Percentiles rank a stretch among this genome's conserved stretches.
Conservation (phyloP, 441 rosid species). For the Populus hybrid region DNA sequence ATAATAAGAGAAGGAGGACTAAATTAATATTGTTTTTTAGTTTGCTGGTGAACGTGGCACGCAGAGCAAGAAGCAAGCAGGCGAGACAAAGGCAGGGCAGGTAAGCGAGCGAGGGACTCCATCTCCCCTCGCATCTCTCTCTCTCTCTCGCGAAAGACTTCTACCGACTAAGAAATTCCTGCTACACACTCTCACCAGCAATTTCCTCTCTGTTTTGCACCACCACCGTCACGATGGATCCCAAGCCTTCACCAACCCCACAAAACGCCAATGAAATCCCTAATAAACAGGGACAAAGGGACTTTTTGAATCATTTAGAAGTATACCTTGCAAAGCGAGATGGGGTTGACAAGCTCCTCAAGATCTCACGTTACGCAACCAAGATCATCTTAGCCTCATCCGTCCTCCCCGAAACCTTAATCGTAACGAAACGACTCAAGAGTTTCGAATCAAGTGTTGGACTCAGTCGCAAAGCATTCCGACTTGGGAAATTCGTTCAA, state of each 20-base stretch:
- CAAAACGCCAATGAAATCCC: constrained; percentile 1
- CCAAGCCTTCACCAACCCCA: constrained; percentile 26
- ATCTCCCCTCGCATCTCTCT: too few species aligned
- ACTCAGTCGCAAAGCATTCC: constrained; percentile 92
- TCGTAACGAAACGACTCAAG: constrained; percentile 48
- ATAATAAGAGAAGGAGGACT: too few species aligned
- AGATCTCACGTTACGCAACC: constrained; percentile 82
- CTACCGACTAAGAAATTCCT: constrained; percentile 6
- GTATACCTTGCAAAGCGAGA: constrained; percentile 79
- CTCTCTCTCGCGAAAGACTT: neutral
- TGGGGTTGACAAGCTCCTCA: constrained; percentile 90
- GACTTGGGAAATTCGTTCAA: constrained; percentile 88
- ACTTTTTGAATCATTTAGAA: constrained; percentile 73
- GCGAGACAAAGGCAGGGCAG: neutral
- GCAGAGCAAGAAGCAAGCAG: neutral
- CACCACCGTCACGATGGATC: constrained; percentile 33
- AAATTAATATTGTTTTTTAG: too few species aligned
- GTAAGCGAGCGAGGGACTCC: neutral
- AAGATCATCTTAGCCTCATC: constrained; percentile 75
- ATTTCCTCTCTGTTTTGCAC: neutral
- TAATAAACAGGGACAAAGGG: constrained; percentile 35
- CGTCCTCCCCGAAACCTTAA: constrained; percentile 42
- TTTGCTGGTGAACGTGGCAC: neutral
- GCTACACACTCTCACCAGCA: neutral
- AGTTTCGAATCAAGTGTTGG: constrained; percentile 93